Base-by-base conservation (phyloP, 192 early-diverging fungal genomes). In the Gryganskiella cystojenkinii region DNA sequence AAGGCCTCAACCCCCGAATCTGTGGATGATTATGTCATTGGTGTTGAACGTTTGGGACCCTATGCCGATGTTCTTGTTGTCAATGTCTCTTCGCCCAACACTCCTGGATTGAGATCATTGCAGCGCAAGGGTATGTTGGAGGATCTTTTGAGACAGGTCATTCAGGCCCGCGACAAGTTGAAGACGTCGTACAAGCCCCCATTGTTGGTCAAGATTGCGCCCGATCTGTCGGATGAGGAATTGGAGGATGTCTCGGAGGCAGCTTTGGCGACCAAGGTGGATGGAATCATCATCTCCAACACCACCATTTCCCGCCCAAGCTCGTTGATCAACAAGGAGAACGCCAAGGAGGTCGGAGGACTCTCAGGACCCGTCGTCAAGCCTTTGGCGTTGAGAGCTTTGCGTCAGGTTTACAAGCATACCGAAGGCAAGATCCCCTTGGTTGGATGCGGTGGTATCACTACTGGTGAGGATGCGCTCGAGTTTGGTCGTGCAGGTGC, bases 1-100 rank as follows among this genome's bases (percentile, higher is more conserved):
- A 95, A 96, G 84, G 64, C 83, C 8, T 90, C 91, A 20, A 68
- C 86, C 4, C 82, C 73, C 1, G 90, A 94, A 40, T 87, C 87
- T 30, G 85, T 88, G 50, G 83, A 85, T 13, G 96, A 97, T 81
- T 97, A 95, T 75, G 87, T 95, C n/a, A 70, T 83, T 22, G 96
- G 96, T 13, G 81, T 97, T 19, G 65, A 84, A 60, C 71, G 45
- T 47, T 81, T 97, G 22, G 96, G 93, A 46, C 73, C 85, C 5
- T 92, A 86, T 69, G 96, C 95, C 3, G 96, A 97, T 85, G 94
- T 95, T 47, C 65, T 96, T 19, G 96, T 97, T 7, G 79, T 97
- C 58, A 97, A 97, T 67, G 91, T 97, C 53, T 92, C 90, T 70
- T 91, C 90, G 50, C 96, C 96, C 25, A 97, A 97, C 71, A 93